A percentile compares a stretch with the other conserved stretches of the same genome.
Evolutionary conservation across 2,329 filamentous ascomycete genomes (phyloP).

Genomic region (Cercospora zeae-maydis): DNA sequence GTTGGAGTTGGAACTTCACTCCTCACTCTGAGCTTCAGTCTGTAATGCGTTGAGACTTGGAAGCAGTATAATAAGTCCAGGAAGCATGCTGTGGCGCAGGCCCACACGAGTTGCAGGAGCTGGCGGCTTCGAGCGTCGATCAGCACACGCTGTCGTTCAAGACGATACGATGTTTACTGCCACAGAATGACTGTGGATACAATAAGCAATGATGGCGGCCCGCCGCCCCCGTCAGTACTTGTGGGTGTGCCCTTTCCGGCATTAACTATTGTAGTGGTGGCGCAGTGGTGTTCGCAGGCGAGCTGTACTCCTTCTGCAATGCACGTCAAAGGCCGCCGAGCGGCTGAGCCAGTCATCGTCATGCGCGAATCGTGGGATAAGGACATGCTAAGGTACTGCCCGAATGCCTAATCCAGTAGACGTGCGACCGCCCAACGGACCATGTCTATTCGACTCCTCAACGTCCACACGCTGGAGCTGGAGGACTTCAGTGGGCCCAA

Average conservation of each 20-base stretch:
- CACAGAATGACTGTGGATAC: too few relatives aligned
- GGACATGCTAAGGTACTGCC: conserved; percentile 3
- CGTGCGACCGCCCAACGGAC: background rate
- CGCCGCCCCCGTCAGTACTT: background rate
- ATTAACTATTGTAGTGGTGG: background rate
- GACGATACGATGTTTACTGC: background rate
- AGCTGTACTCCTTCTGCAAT: background rate
- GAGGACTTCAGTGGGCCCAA: background rate
- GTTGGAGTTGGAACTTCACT: background rate
- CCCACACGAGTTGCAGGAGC: background rate
- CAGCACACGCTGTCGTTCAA: background rate
- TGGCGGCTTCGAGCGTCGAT: background rate
- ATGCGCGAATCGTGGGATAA: background rate
- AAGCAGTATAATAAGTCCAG: background rate
- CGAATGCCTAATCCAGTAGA: conserved; percentile 1
- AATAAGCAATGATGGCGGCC: background rate
- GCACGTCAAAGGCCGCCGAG: background rate
- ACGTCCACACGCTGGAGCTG: conserved; percentile 11
- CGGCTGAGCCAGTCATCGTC: conserved; percentile 7
- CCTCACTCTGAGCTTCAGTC: background rate
- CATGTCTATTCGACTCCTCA: conserved; percentile 12
- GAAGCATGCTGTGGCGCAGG: background rate
- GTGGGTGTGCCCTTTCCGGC: background rate
- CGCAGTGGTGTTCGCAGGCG: background rate
- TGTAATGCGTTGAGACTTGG: background rate